Base-by-base conservation (phyloP, 106 monocot genomes). In the Dactylorhiza incarnata region DNA sequence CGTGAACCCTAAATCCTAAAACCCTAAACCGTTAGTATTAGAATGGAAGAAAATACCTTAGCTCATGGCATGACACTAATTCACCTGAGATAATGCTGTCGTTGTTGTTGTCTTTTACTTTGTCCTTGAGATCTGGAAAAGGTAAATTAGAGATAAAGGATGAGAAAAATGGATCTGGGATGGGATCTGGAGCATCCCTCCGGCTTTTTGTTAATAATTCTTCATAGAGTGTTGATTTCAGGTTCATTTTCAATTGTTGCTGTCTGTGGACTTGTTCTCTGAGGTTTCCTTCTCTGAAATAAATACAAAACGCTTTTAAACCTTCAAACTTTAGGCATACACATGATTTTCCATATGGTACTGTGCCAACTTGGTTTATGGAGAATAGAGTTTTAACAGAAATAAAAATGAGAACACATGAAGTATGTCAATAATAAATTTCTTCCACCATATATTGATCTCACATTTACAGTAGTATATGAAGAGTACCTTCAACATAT, bases 401-500 rank as follows among this genome's bases (percentile, higher is more conserved):
- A 63, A 63, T n/a, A n/a, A n/a, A n/a, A 24, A 6, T 20, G 55
- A 55, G 16, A 17, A 17, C 10, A 55, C 10, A 17, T 3, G 16
- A 17, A 9, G n/a, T 14, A 55, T 55, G 55, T 14, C 55, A 9
- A 55, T 14, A 14, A 55, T 3, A 14, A 14, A 11, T 14, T 17
- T 55, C 55, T 55, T 55, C 55, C 55, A 55, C 16, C 55, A 55
- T 55, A 6, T 55, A 9, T 14, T 55, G n/a, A n/a, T n/a, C 55
- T 55, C 55, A 8, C 55, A 9, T 55, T 17, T 3, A 55, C 55
- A 55, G 55, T 14, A 55, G 15, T 17, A 24, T 63, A 63, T 63
- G 24, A 19, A 63, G 22, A 20, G n/a, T n/a, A n/a, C 69, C 69
- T 69, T 69, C 69, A 69, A 69, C 69, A 69, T 9, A 44, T 69